Conservation (phyloP, 306 rosid species). For the Rosa persica region DNA sequence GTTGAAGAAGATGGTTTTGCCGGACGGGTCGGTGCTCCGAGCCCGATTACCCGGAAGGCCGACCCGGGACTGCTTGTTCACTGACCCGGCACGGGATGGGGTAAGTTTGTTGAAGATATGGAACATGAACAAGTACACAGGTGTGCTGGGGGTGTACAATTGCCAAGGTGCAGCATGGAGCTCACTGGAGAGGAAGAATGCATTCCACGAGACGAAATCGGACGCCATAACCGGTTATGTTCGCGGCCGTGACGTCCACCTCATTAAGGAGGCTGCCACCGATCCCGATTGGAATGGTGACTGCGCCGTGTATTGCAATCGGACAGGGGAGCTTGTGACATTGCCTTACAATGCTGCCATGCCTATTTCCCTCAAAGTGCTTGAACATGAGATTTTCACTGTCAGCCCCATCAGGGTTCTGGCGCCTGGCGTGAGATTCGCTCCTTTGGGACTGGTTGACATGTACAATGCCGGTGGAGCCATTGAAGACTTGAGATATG, state of each 20-base stretch:
- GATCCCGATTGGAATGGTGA: conserved; percentile 64
- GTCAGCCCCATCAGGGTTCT: conserved; percentile 67
- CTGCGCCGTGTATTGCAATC: conserved; percentile 52
- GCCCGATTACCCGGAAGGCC: conserved; percentile 88
- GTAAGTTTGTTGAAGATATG: conserved; percentile 81
- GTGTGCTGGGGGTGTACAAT: conserved; percentile 79
- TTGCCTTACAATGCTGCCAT: conserved; percentile 65
- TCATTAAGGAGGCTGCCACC: conserved; percentile 43
- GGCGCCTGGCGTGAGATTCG: conserved; percentile 48
- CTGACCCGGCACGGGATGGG: conserved; percentile 86
- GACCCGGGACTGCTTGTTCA: conserved; percentile 75
- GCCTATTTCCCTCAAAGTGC: conserved; percentile 71
- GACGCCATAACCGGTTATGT: conserved; percentile 56
- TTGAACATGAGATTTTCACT: conserved; percentile 69
- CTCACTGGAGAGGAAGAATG: conserved; percentile 52
- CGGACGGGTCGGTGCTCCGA: conserved; percentile 79
- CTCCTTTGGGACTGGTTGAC: conserved; percentile 69
- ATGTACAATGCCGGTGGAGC: conserved; percentile 94
- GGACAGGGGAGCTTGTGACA: conserved; percentile 41
- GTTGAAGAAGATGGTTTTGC: conserved; percentile 67
- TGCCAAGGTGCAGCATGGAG: conserved; percentile 99
- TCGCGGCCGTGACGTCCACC: conserved; percentile 71
- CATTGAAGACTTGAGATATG: conserved; percentile 56
- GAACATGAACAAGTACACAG: conserved; percentile 83
- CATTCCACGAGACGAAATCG: conserved; percentile 51